These are phyloP conservation scores for Escovopsis sp. DNA, from an alignment of 2,329 filamentous ascomycete species.

Conservation along the genomic window DNA sequence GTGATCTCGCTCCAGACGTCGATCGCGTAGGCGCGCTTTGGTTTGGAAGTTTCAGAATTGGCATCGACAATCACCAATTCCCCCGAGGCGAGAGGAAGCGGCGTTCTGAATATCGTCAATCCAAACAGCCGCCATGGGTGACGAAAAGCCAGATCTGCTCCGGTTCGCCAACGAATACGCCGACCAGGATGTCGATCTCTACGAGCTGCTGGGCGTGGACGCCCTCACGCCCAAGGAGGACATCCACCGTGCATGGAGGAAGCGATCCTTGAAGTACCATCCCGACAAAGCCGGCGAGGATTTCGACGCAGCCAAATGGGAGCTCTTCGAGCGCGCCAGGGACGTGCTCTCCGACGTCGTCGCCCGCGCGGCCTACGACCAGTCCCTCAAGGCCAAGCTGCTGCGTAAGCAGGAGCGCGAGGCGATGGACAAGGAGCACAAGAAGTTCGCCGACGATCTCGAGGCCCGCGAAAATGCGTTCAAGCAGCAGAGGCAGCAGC, in stretches of 20 bases:
- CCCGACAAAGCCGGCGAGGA: constrained; percentile 73
- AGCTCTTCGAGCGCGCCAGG: constrained; percentile 72
- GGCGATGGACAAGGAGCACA: constrained; percentile 56
- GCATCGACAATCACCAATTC: not conserved
- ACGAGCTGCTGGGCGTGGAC: constrained; percentile 56
- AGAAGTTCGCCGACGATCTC: constrained; percentile 73
- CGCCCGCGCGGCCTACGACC: constrained; percentile 65
- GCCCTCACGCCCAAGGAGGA: constrained; percentile 52
- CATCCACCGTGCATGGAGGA: constrained; percentile 71
- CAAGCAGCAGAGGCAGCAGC: constrained; percentile 41
- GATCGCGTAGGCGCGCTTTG: not conserved
- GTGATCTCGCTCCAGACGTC: not conserved
- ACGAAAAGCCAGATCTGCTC: constrained; percentile 33
- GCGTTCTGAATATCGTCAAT: no score
- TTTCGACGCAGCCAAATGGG: constrained; percentile 70
- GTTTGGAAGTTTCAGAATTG: no score
- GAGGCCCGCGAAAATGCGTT: constrained; percentile 61
- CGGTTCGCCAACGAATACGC: constrained; percentile 44
- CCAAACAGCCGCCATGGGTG: constrained; percentile 14
- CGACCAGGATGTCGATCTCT: constrained; percentile 55
- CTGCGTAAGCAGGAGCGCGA: constrained; percentile 58
- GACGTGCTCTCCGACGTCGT: constrained; percentile 62
- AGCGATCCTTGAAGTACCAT: constrained; percentile 78
- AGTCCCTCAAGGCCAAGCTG: constrained; percentile 54
- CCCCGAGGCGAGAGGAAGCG: no score